Percentiles rank a stretch among this genome's conserved stretches.
These are phyloP conservation scores for Reutealis trisperma DNA, from an alignment of 345 rosid species.

Conservation along the genomic window DNA sequence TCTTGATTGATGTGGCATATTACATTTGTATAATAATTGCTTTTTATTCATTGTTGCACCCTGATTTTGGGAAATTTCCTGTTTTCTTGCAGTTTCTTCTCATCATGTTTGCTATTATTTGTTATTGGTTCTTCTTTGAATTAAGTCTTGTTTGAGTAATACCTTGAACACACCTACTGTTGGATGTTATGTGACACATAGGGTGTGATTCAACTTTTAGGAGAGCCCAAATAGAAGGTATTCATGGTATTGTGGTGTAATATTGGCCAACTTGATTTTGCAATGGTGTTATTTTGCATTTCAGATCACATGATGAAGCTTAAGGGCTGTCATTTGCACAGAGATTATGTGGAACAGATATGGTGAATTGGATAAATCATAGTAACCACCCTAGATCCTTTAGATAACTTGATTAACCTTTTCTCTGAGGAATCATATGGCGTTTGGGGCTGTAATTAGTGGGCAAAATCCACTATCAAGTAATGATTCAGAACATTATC, in stretches of 20 bases:
- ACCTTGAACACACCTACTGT: not conserved
- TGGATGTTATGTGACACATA: not conserved
- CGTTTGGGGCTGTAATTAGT: not conserved
- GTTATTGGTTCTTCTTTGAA: not conserved
- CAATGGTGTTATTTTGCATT: not conserved
- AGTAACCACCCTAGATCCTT: not conserved
- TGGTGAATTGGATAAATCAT: not conserved
- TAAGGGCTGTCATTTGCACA: not conserved
- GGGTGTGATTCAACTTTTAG: not conserved
- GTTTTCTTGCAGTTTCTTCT: conserved; percentile 3
- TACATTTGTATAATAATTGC: not conserved
- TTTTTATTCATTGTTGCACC: not conserved
- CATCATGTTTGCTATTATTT: conserved; percentile 6
- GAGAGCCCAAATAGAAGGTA: not conserved
- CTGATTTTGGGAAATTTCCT: not conserved
- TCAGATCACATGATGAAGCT: not conserved
- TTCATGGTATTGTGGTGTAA: not conserved
- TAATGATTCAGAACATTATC: not conserved
- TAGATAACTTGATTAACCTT: not conserved
- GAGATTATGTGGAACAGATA: not conserved
- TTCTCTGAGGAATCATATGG: not conserved
- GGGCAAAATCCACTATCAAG: not conserved
- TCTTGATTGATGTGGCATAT: not conserved
- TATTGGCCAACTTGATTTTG: not conserved
- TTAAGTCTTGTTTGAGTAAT: not conserved